Conservation (phyloP, 2,329 filamentous ascomycete genomes). For the Monilinia polystroma region DNA sequence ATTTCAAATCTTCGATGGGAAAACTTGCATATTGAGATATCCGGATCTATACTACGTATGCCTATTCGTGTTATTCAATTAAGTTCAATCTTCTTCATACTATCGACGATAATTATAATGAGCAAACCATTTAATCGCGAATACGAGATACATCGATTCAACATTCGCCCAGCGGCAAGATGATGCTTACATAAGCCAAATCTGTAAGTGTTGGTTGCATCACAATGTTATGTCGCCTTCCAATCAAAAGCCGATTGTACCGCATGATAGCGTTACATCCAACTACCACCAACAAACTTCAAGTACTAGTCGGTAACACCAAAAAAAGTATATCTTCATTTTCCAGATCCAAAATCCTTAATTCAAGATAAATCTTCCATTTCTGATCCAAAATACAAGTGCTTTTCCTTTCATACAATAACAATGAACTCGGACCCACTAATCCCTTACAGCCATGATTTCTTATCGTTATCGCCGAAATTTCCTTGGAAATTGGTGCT, state of each 20-base stretch:
- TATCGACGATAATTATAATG: too few relatives aligned
- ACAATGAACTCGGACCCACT: neutral
- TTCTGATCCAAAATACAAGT: neutral
- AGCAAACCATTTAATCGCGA: neutral
- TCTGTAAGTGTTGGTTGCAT: neutral
- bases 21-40: neutral
- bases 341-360: neutral
- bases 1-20: neutral
- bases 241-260: too few relatives aligned
- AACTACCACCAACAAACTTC: too few relatives aligned
- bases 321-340: conserved; percentile 9
- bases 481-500: neutral
- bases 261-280: too few relatives aligned
- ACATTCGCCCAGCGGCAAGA: neutral
- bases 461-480: conserved; percentile 10
- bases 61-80: too few relatives aligned
- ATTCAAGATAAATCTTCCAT: neutral
- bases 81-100: too few relatives aligned
- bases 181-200: neutral
- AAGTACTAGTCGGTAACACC: neutral
- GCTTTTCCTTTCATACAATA: neutral
- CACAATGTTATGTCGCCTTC: too few relatives aligned
- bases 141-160: neutral
- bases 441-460: neutral
- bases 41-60: neutral